phyloP scores from a whole-genome alignment of 2,329 filamentous ascomycete genomes.

The Pseudophaeomoniella oleicola region DNA sequence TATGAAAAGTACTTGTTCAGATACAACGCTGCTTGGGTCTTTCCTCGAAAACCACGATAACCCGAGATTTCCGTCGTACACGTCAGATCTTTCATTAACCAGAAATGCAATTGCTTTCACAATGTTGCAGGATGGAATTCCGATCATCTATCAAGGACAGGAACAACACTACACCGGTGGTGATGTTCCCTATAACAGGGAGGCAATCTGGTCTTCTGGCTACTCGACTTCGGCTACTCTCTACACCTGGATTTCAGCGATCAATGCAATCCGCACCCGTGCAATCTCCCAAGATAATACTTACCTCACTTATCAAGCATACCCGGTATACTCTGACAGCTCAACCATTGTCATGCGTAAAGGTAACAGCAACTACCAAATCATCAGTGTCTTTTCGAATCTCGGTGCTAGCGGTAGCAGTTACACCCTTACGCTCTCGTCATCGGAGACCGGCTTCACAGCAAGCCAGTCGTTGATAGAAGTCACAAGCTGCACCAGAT shows the following conservation, averaged over 20 bases:
- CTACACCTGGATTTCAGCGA: slow-evolving; percentile 31
- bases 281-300: slow-evolving; percentile 9
- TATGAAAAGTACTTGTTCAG: slow-evolving; percentile 19
- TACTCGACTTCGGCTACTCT: slow-evolving; percentile 33
- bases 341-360: slow-evolving; percentile 15
- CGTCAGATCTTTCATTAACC: neutral
- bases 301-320: slow-evolving; percentile 13
- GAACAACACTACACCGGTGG: slow-evolving; percentile 45
- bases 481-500: slow-evolving; percentile 27
- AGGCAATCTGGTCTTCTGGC: slow-evolving; percentile 41
- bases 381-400: slow-evolving; percentile 25
- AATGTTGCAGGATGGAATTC: slow-evolving; percentile 35
- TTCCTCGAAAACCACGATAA: slow-evolving; percentile 49
- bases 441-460: slow-evolving; percentile 23
- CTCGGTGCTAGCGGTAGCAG: slow-evolving; percentile 18
- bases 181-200: slow-evolving; percentile 36
- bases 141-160: slow-evolving; percentile 51
- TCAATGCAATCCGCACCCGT: slow-evolving; percentile 36
- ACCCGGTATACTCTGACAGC: slow-evolving; percentile 12
- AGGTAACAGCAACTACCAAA: slow-evolving; percentile 9
- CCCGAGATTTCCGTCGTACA: slow-evolving; percentile 34
- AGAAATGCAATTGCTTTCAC: slow-evolving; percentile 1
- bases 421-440: slow-evolving; percentile 19
- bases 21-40: slow-evolving; percentile 31
- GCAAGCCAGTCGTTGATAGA: slow-evolving; percentile 22